Base-by-base conservation (phyloP, 225 moss, liverwort and hornwort species). In the Straminergon stramineum region DNA sequence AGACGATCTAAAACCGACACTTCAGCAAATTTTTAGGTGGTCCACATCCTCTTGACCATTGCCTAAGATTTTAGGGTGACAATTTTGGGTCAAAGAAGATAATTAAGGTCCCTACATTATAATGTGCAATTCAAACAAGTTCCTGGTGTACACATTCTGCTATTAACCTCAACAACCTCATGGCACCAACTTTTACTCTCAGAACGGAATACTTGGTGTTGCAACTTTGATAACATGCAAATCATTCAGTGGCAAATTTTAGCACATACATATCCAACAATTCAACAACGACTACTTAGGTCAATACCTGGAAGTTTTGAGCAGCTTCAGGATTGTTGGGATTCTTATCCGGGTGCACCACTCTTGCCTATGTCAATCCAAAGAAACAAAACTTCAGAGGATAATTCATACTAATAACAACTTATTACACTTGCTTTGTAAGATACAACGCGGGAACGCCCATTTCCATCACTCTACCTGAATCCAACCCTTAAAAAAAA, bases 271-370 rank as follows among this genome's bases (percentile, higher is more conserved):
- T 65, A 51, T 26, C 70, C 16, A 68, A 68, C 35, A 66, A 65
- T 35, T 39, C 41, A 80, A 18, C 28, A 80, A 80, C 39, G 28
- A 51, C 41, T 31, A 48, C 43, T 67, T 60, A 41, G 22, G 48
- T 69, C 80, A 60, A 65, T 94, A 93, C 94, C 94, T 94, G 94
- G 83, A 94, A 94, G 69, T 94, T 93, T 39, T 90, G 79, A 60
- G 94, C 94, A 69, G 93, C 93, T 94, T 91, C 91, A 81, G 94
- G 94, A 80, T 94, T 62, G 55, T 94, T 89, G 85, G 90, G 94
- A 86, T 94, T 94, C 87, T 94, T 94, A 30, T 94, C 93, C 48
- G 94, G 94, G 80, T 92, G 94, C 83, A 94, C 94, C 85, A 78
- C 79, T 85, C 89, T 92, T 87, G 92, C 94, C 94, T 94, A 90